Base-by-base conservation (phyloP, 305 asterid species). In the Andrographis paniculata region DNA sequence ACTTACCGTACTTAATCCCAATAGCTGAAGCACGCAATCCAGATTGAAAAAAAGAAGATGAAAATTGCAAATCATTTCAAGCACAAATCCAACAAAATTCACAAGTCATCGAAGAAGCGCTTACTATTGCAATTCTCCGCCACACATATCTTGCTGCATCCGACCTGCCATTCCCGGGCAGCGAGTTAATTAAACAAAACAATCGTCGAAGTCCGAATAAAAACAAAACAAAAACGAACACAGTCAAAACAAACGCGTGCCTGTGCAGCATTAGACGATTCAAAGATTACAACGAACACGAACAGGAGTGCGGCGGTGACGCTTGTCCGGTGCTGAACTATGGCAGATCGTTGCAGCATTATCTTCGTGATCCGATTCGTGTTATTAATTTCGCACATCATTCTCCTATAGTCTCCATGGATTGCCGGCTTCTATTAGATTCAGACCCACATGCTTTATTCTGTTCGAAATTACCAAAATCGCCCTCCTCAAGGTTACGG, bases 1-100 rank as follows among this genome's bases (percentile, higher is more conserved):
- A 87, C 80, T 87, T 87, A 21, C 95, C 97, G 23, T 87, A 87
- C 67, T 70, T 84, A 49, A 88, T 88, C 50, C 80, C 88, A 48
- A 84, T 62, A 5, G 92, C 95, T 81, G 53, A 42, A 42, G 20
- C 53, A 45, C 28, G 56, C 24, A 51, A 44, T 14, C 40, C 54
- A 54, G 11, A 36, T 13, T 38, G 42, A 28, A 17, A 15, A 41
- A 11, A 0, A 10, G 17, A 17, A 9, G 14, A 8, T n/a, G 19
- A 37, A 46, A 20, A 31, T 8, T 38, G 20, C n/a, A n/a, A n/a
- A 24, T n/a, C 27, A 48, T 30, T 17, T 21, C 2, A 35, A 17
- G 37, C 54, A 18, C 14, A 2, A 12, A 41, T 44, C 42, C 9
- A 48, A 3, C 40, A 40, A 27, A 20, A 17, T 35, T 0, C 6